A percentile compares a stretch with the other conserved stretches of the same genome.
Evolutionary conservation across 2,329 filamentous ascomycete genomes (phyloP).

Genomic region (Fusarium succisae): DNA sequence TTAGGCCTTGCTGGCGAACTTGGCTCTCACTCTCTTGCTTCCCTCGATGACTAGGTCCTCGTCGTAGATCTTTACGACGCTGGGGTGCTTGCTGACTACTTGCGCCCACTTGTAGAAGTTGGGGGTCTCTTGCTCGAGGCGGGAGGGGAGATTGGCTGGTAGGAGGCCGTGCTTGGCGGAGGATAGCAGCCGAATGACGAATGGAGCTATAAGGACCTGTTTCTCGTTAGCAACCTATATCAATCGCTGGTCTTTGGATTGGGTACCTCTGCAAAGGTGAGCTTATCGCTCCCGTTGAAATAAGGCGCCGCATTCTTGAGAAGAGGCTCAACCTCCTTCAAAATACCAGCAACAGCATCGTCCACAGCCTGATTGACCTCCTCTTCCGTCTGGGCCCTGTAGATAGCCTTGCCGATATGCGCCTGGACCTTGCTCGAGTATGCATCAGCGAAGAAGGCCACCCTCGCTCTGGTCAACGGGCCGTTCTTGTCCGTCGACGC

Average conservation of each 20-base stretch:
- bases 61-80: conserved; percentile 71
- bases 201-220: conserved; percentile 71
- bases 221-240: neutral
- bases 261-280: conserved; percentile 78
- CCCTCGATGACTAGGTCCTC: conserved; percentile 48
- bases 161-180: conserved; percentile 64
- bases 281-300: conserved; percentile 69
- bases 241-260: conserved; percentile 26
- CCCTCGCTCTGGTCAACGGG: conserved; percentile 70
- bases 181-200: conserved; percentile 68
- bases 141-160: conserved; percentile 57
- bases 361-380: conserved; percentile 60
- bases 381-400: conserved; percentile 55
- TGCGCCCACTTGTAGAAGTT: conserved; percentile 75
- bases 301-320: conserved; percentile 66
- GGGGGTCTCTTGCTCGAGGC: conserved; percentile 65
- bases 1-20: conserved; percentile 17
- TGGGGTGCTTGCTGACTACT: conserved; percentile 68
- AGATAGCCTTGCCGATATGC: conserved; percentile 57
- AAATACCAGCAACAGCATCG: conserved; percentile 63
- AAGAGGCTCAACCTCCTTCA: conserved; percentile 79
- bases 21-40: conserved; percentile 34
- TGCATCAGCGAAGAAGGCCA: conserved; percentile 77
- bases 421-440: conserved; percentile 67
- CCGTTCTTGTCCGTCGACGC: conserved; percentile 60